These are phyloP conservation scores for Pyrenochaeta sp. DNA, from an alignment of 2,329 filamentous ascomycete species.

Conservation along the genomic window DNA sequence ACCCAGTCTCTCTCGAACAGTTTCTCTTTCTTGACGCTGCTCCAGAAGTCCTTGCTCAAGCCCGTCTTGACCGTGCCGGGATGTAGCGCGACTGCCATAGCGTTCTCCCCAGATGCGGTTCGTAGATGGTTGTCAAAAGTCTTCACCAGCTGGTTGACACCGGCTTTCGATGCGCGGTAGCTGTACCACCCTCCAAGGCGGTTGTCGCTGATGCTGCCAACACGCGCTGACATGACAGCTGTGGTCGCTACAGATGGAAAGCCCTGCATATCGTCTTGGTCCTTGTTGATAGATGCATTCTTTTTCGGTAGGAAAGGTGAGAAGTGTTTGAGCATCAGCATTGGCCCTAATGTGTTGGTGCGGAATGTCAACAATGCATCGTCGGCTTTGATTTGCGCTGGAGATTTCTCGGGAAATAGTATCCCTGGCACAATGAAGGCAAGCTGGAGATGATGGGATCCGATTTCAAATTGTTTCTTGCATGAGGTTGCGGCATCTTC, in stretches of 20 bases:
- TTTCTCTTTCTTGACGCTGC: constrained; percentile 66
- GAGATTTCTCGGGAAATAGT: constrained; percentile 76
- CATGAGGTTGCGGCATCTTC: constrained; percentile 64
- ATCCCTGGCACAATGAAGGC: constrained; percentile 76
- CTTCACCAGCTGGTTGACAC: constrained; percentile 74
- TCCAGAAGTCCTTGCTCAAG: constrained; percentile 77
- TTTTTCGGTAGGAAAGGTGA: constrained; percentile 72
- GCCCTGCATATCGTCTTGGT: constrained; percentile 28
- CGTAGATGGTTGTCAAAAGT: constrained; percentile 74
- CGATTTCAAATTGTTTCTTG: constrained; percentile 60
- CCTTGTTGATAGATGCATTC: constrained; percentile 9
- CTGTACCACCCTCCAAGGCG: constrained; percentile 80
- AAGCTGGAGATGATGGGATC: constrained; percentile 68
- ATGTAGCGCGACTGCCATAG: constrained; percentile 75
- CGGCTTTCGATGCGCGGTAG: constrained; percentile 80
- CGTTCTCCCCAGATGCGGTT: constrained; percentile 66
- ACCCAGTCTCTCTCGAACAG: constrained; percentile 74
- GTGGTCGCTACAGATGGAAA: constrained; percentile 67
- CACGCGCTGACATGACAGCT: constrained; percentile 79
- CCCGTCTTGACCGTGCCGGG: constrained; percentile 83
- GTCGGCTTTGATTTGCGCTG: constrained; percentile 68
- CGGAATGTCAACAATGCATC: constrained; percentile 73
- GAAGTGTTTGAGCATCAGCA: constrained; percentile 82
- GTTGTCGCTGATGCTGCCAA: constrained; percentile 79
- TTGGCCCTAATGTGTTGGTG: constrained; percentile 76